Evolutionary conservation across 352 stramenopile genomes (phyloP).

Genomic region (Phytophthora pseudosyringae): DNA sequence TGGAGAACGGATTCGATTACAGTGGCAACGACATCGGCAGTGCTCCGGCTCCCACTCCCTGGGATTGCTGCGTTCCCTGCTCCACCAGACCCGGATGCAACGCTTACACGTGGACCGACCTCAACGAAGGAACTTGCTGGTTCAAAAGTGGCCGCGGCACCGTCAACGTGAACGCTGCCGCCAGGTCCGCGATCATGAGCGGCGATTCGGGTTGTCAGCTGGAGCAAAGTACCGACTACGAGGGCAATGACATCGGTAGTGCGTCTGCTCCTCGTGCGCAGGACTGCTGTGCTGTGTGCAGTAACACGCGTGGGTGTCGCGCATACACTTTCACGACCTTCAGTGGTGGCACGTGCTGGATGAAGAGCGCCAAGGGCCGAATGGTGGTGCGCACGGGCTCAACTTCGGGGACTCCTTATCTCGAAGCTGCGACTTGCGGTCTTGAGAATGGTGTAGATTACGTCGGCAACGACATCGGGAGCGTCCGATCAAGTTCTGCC

Average conservation of each 20-base stretch:
- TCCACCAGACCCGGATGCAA: conserved; percentile 26
- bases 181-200: conserved; percentile 31
- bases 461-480: conserved; percentile 41
- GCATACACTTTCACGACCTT: conserved; percentile 40
- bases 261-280: conserved; percentile 13
- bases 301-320: conserved; percentile 28
- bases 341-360: conserved; percentile 39
- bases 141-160: conserved; percentile 35
- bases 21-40: conserved; percentile 43
- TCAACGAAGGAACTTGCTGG: conserved; percentile 50
- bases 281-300: conserved; percentile 28
- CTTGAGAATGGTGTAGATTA: conserved; percentile 38
- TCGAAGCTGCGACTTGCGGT: conserved; percentile 23
- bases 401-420: conserved; percentile 20
- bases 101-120: conserved; percentile 54
- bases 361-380: conserved; percentile 37
- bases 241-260: conserved; percentile 23
- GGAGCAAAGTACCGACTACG: conserved; percentile 30
- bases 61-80: conserved; percentile 35
- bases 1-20: conserved; percentile 41
- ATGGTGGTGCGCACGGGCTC: conserved; percentile 21
- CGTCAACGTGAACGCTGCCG: conserved; percentile 18
- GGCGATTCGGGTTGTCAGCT: neutral
- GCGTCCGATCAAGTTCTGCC: conserved; percentile 7
- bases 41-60: conserved; percentile 5